Evolutionary conservation across 1,284 basidiomycete genomes (phyloP).

Genomic region (Fomitopsis palustris): DNA sequence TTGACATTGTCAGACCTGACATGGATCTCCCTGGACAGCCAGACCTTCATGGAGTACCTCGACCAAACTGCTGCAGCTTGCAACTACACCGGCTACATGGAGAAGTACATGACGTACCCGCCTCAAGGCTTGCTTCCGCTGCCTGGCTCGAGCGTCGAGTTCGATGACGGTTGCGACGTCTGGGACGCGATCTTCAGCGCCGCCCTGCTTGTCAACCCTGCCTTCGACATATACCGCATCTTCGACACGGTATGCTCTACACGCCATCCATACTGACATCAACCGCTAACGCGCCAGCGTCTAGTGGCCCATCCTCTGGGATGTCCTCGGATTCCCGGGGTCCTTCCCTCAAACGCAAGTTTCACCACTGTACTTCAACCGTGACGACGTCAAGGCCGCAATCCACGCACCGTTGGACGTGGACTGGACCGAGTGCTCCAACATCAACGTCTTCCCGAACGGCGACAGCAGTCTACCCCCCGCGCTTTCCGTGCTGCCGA

Average conservation of each 20-base stretch:
- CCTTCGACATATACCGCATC: slow-evolving; percentile 74
- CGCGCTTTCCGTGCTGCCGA: slow-evolving; percentile 61
- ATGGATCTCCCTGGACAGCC: slow-evolving; percentile 33
- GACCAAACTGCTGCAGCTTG: slow-evolving; percentile 50
- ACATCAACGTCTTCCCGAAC: slow-evolving; percentile 55
- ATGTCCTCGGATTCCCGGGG: slow-evolving; percentile 77
- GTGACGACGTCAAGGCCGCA: slow-evolving; percentile 64
- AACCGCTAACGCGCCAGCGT: slow-evolving; percentile 13
- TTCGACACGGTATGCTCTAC: slow-evolving; percentile 52
- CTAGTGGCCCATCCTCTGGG: slow-evolving; percentile 60
- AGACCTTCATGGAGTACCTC: slow-evolving; percentile 59
- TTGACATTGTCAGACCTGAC: neutral
- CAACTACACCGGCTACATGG: slow-evolving; percentile 60
- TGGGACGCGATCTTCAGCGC: slow-evolving; percentile 63
- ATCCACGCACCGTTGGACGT: slow-evolving; percentile 68
- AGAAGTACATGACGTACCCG: slow-evolving; percentile 64
- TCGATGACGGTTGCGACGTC: slow-evolving; percentile 55
- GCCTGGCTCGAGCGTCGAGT: slow-evolving; percentile 44
- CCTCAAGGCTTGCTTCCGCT: slow-evolving; percentile 58
- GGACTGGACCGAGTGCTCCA: slow-evolving; percentile 62
- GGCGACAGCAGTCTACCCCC: slow-evolving; percentile 62
- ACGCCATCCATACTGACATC: neutral
- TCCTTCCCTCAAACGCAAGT: slow-evolving; percentile 50
- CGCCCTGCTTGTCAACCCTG: slow-evolving; percentile 62
- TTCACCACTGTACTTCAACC: slow-evolving; percentile 60